phyloP scores from a whole-genome alignment of 257 asterid species.

The Solanum peruvianum region DNA sequence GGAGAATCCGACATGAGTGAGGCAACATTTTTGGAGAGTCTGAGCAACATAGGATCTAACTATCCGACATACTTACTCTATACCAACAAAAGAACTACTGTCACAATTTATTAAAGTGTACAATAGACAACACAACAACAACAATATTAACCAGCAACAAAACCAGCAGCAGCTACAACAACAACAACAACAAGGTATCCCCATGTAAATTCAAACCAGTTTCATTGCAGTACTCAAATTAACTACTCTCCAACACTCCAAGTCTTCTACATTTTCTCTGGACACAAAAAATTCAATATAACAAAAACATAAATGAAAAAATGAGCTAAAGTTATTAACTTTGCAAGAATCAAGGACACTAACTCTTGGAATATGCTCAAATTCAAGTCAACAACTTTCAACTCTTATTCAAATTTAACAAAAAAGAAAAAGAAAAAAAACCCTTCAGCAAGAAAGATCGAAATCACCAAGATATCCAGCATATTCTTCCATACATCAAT shows the following conservation, averaged over 20 bases:
- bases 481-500: not conserved
- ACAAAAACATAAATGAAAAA: not conserved
- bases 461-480: not conserved
- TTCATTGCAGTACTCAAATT: not conserved
- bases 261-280: not conserved
- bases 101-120: not conserved
- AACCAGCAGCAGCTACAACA: too few relatives aligned
- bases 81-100: not conserved
- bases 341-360: not conserved
- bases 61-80: not conserved
- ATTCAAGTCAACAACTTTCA: constrained; percentile 2
- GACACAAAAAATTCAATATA: not conserved
- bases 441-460: not conserved
- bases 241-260: not conserved
- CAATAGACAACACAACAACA: not conserved
- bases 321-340: not conserved
- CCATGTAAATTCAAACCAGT: not conserved
- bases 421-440: not conserved
- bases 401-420: not conserved
- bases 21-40: not conserved
- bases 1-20: not conserved
- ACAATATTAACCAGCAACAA: not conserved
- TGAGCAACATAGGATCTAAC: not conserved
- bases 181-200: not conserved
- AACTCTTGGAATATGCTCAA: not conserved